Conservation (phyloP, 371 early-diverging fungal genomes). For the Mucor saturninus region DNA sequence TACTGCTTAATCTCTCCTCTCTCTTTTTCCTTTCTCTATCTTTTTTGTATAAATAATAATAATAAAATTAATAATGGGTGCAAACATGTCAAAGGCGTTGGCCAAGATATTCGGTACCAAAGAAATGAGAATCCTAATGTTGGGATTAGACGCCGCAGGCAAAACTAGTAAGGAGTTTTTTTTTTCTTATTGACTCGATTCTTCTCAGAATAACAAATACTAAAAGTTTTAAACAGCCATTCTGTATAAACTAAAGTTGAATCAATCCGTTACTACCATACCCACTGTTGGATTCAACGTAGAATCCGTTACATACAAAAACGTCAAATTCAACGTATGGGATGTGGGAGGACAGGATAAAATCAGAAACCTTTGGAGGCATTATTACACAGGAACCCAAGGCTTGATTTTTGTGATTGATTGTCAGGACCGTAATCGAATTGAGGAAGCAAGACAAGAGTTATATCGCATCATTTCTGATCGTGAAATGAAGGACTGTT, state of each 20-base stretch:
- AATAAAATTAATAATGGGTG: constrained; percentile 50
- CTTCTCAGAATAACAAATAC: background rate
- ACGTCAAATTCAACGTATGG: constrained; percentile 91
- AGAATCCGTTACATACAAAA: constrained; percentile 89
- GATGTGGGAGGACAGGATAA: constrained; percentile 93
- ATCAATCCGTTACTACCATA: constrained; percentile 86
- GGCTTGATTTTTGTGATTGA: constrained; percentile 90
- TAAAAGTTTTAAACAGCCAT: constrained; percentile 61
- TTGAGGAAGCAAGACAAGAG: constrained; percentile 85
- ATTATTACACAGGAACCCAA: constrained; percentile 88
- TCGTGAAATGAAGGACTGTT: constrained; percentile 83
- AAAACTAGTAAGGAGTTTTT: constrained; percentile 80
- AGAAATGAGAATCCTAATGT: constrained; percentile 89
- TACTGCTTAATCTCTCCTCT: background rate
- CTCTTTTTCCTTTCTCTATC: background rate
- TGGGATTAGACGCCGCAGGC: constrained; percentile 94
- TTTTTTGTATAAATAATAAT: background rate
- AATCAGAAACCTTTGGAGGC: constrained; percentile 89
- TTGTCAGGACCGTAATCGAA: constrained; percentile 82
- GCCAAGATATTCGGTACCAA: constrained; percentile 78
- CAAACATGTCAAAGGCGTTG: constrained; percentile 59
- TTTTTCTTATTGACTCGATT: background rate
- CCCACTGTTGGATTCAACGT: constrained; percentile 92
- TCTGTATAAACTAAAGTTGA: constrained; percentile 86
- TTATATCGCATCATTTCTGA: constrained; percentile 82